A percentile compares a stretch with the other conserved stretches of the same genome.
Evolutionary conservation across 495 filamentous ascomycete genomes (phyloP).

Genomic region (Recurvomyces mirabilis): DNA sequence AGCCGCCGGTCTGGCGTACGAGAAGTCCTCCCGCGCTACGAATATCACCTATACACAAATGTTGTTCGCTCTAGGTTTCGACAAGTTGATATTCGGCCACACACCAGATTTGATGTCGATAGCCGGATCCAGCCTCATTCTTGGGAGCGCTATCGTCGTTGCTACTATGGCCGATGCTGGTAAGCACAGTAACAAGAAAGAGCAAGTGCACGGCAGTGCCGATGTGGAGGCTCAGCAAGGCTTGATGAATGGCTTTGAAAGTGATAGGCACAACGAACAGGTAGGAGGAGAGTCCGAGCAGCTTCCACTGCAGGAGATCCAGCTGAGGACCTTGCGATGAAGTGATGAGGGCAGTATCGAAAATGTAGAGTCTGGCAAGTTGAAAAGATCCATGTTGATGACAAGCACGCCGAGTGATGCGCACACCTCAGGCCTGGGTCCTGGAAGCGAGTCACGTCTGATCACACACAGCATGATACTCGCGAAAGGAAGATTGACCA

Average conservation of each 20-base stretch:
- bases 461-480: no score
- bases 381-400: no score
- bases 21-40: constrained; percentile 54
- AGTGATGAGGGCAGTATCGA: no score
- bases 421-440: no score
- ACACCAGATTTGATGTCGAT: constrained; percentile 56
- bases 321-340: constrained; percentile 4
- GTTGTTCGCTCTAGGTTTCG: constrained; percentile 78
- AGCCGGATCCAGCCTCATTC: constrained; percentile 63
- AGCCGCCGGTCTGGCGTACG: constrained; percentile 65
- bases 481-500: no score
- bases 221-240: constrained; percentile 12
- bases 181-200: constrained; percentile 11
- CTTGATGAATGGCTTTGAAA: constrained; percentile 36
- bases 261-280: no score
- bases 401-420: no score
- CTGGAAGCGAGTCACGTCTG: no score
- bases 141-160: constrained; percentile 72
- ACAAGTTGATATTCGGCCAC: constrained; percentile 65
- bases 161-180: constrained; percentile 40
- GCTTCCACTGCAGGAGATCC: constrained; percentile 1
- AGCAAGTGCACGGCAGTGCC: constrained; percentile 7
- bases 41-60: constrained; percentile 90
- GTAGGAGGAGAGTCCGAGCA: constrained; percentile 16
- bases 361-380: no score